Evolutionary conservation across 2,329 filamentous ascomycete genomes (phyloP), one percentile per base, ranked within the genome.

Genomic region (Myriosclerotinia scirpicola): DNA sequence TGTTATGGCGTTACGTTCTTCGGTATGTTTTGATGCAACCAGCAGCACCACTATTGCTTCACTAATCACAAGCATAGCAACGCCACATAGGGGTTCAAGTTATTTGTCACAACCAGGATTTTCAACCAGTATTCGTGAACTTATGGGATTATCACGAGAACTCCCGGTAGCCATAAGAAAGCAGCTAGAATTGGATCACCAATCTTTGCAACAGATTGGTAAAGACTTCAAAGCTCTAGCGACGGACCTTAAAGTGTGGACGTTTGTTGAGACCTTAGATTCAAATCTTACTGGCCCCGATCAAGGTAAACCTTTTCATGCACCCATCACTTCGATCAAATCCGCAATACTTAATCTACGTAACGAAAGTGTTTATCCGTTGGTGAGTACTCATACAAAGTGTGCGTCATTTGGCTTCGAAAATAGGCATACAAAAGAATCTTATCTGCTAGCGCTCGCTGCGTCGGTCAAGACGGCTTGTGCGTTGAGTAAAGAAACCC

Each of bases 301-400:
- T 62, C 59, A 52, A 53, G 46, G 44, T 5, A 65, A 66, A 26
- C 52, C 60, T 52, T 69, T 67, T 26, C 66, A 60, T 50, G 66
- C 63, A 26, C 68, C 66, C 30, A 66, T 69, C n/a, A 56, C 63
- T 12, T 68, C 68, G 40, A 67, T 69, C n/a, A 64, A 66, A 54
- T 66, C 66, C 4, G 62, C 66, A 22, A 44, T 66, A 34, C 54
- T 69, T 6, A 66, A 64, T 46, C 46, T 69, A n/a, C 54, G 63
- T 26, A 58, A 69, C 34, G 66, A 68, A 40, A 63, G 42, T 44
- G 58, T 66, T 5, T 68, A 52, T 38, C 63, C 66, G 22, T 64
- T 69, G 3, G n/a, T 66, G 17, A 66, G 59, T 26, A 54, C 65
- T 44, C 66, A 68, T 40, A 34, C 54, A 20, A 53, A 30, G 12